Evolutionary conservation across 2,329 filamentous ascomycete genomes (phyloP).

Genomic region (Aphanoascus verrucosus): DNA sequence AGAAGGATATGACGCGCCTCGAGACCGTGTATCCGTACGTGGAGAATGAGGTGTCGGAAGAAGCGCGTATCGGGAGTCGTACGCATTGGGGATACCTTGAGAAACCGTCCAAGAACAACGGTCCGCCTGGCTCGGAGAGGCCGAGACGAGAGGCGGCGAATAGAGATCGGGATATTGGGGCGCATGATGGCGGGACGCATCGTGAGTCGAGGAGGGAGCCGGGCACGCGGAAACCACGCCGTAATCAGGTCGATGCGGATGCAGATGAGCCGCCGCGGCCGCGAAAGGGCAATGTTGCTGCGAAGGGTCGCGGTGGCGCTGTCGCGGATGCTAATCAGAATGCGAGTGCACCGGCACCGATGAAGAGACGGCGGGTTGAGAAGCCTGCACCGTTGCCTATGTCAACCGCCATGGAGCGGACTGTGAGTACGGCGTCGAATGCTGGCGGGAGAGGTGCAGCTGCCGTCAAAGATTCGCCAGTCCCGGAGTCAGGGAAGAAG

Average conservation of each 20-base stretch:
- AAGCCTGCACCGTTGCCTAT: constrained; percentile 40
- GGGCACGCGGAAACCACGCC: constrained; percentile 62
- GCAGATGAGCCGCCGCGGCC: constrained; percentile 52
- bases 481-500: constrained; percentile 55
- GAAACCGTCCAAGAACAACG: constrained; percentile 50
- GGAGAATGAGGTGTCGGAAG: constrained; percentile 81
- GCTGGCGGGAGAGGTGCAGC: constrained; percentile 23
- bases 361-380: constrained; percentile 74
- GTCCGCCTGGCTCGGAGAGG: constrained; percentile 56
- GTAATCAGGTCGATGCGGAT: constrained; percentile 67
- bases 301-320: constrained; percentile 39
- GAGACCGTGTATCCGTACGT: constrained; percentile 81
- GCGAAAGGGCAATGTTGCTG: constrained; percentile 46
- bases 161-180: constrained; percentile 65
- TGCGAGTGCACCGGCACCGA: constrained; percentile 31
- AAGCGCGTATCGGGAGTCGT: constrained; percentile 82
- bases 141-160: constrained; percentile 68
- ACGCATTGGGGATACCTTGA: constrained; percentile 94
- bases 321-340: neutral
- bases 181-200: constrained; percentile 41
- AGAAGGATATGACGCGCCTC: constrained; percentile 72
- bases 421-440: constrained; percentile 29
- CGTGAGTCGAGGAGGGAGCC: constrained; percentile 80
- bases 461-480: constrained; percentile 55
- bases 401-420: constrained; percentile 30